Evolutionary conservation across 176 grass and related monocot genomes (phyloP).

Genomic region (Alopecurus myosuroides): DNA sequence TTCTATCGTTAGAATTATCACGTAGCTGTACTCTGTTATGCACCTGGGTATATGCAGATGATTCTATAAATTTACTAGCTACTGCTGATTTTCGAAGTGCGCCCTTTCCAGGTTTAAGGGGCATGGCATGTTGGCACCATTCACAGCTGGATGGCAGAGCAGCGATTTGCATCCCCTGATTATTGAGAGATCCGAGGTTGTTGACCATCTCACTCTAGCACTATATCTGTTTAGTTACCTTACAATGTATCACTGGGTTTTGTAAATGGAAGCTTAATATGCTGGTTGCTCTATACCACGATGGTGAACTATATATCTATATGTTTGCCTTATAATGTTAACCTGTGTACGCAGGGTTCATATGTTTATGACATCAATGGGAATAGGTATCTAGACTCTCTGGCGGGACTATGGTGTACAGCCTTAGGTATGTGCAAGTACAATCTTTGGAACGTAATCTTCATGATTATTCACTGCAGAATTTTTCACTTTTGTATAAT

Average conservation of each 20-base stretch:
- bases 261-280: constrained; percentile 4
- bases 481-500: not conserved
- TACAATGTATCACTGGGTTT: not conserved
- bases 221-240: not conserved
- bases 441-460: not conserved
- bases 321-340: not conserved
- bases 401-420: constrained; percentile 93
- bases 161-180: constrained; percentile 74
- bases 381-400: constrained; percentile 83
- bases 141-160: constrained; percentile 98
- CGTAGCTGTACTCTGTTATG: constrained; percentile 1
- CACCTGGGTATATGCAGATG: not conserved
- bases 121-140: constrained; percentile 95
- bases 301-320: not conserved
- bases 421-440: constrained; percentile 66
- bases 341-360: constrained; percentile 52
- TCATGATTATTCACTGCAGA: not conserved
- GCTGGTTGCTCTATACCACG: not conserved
- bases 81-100: not conserved
- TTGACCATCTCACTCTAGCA: not conserved
- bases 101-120: constrained; percentile 72
- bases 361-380: constrained; percentile 92
- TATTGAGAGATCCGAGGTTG: constrained; percentile 91
- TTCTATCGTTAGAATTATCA: not conserved
- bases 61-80: not conserved